phyloP scores from a whole-genome alignment of 805 yeast genomes.

The Barnettozyma siamensis region DNA sequence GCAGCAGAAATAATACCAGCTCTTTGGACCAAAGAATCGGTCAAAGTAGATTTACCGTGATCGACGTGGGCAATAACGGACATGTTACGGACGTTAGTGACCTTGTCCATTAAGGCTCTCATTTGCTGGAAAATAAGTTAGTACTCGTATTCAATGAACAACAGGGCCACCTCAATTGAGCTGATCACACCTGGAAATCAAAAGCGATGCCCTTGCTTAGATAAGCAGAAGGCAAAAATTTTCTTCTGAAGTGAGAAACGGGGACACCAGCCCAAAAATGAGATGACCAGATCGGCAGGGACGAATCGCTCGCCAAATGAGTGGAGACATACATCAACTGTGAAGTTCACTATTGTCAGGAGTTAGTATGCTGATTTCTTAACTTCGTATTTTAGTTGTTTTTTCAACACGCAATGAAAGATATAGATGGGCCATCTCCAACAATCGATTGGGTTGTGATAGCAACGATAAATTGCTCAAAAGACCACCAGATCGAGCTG shows the following conservation, averaged over 20 bases:
- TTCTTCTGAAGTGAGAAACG: neutral
- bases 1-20: slow-evolving; percentile 99
- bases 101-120: slow-evolving; percentile 99
- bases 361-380: too few relatives aligned
- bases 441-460: neutral
- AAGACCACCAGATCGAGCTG: neutral
- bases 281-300: neutral
- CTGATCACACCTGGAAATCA: neutral
- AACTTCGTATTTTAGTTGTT: too few relatives aligned
- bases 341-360: slow-evolving; percentile 41
- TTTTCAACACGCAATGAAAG: neutral
- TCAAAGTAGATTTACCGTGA: slow-evolving; percentile 99
- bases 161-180: neutral
- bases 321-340: slow-evolving; percentile 39
- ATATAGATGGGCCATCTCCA: slow-evolving; percentile 3
- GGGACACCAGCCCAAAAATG: neutral
- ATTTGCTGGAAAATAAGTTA: slow-evolving; percentile 53
- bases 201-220: neutral
- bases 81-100: slow-evolving; percentile 99
- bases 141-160: neutral
- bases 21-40: slow-evolving; percentile 97
- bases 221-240: neutral
- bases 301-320: neutral
- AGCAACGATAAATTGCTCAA: neutral
- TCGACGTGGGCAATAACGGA: slow-evolving; percentile 99